Evolutionary conservation across 805 yeast species (phyloP).

Genomic region (Metschnikowia aberdeeniae): DNA sequence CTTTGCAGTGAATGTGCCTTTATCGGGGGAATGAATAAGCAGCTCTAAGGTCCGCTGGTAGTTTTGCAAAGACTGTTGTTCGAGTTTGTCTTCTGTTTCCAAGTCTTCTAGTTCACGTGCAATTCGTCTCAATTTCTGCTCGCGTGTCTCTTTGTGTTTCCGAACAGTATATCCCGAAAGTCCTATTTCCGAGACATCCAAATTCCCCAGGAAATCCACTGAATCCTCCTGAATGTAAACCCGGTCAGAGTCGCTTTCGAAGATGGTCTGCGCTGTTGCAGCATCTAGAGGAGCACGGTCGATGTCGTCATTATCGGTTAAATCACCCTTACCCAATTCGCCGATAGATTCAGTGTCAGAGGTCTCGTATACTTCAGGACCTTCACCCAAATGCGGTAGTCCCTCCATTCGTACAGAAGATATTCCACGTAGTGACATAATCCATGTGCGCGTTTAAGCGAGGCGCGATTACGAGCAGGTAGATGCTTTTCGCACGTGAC

Average conservation of each 20-base stretch:
- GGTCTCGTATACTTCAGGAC: conserved; percentile 41
- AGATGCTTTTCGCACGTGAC: no score
- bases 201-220: conserved; percentile 37
- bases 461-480: not conserved
- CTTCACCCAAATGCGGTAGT: conserved; percentile 11
- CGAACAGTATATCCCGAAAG: conserved; percentile 3
- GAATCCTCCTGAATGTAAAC: conserved; percentile 20
- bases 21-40: conserved; percentile 1
- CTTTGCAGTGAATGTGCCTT: conserved; percentile 4
- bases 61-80: not conserved
- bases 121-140: conserved; percentile 37
- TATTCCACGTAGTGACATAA: not conserved
- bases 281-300: conserved; percentile 11
- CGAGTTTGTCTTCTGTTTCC: conserved; percentile 12
- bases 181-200: conserved; percentile 13
- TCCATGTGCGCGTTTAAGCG: not conserved
- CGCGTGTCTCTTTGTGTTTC: conserved; percentile 30
- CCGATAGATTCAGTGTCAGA: conserved; percentile 41
- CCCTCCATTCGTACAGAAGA: conserved; percentile 5
- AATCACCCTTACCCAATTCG: conserved; percentile 7
- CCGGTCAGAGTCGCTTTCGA: conserved; percentile 17
- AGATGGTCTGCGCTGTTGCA: conserved; percentile 18
- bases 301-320: conserved; percentile 11
- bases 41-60: conserved; percentile 2
- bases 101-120: conserved; percentile 38